phyloP scores from a whole-genome alignment of 2,329 filamentous ascomycete species.

The Cordyceps pruinosa region DNA sequence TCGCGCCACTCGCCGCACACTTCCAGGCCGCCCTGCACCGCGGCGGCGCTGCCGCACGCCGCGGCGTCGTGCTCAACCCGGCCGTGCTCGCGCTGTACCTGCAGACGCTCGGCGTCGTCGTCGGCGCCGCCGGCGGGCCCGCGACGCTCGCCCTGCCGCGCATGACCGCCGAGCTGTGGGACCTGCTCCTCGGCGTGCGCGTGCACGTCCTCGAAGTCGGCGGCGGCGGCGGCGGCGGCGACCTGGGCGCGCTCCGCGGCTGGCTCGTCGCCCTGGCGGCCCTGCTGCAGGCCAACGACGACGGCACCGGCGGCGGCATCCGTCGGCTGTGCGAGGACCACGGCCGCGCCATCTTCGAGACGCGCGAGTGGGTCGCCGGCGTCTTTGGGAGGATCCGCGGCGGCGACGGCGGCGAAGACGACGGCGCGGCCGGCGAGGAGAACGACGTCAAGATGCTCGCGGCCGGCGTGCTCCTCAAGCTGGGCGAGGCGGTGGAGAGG shows the following conservation, averaged over 20 bases:
- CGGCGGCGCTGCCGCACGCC: conserved; percentile 29
- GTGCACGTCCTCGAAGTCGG: conserved; percentile 51
- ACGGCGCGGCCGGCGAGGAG: conserved; percentile 58
- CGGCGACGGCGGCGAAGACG: too few relatives aligned
- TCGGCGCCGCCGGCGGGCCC: conserved; percentile 71
- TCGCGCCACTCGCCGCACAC: conserved; percentile 76
- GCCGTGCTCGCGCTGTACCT: conserved; percentile 72
- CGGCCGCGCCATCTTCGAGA: conserved; percentile 73
- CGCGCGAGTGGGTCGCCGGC: conserved; percentile 73
- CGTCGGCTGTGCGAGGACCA: conserved; percentile 65
- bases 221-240: too few relatives aligned
- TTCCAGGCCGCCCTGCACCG: conserved; percentile 60
- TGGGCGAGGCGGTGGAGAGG: conserved; percentile 74
- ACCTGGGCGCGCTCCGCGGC: conserved; percentile 60
- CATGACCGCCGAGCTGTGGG: conserved; percentile 79
- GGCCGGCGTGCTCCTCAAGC: conserved; percentile 68
- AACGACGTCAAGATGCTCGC: conserved; percentile 72
- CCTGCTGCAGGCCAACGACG: conserved; percentile 72
- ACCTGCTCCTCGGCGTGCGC: conserved; percentile 66
- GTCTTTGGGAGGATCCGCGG: conserved; percentile 61
- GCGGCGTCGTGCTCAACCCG: conserved; percentile 58
- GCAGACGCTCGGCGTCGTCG: conserved; percentile 75
- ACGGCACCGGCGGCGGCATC: conserved; percentile 51
- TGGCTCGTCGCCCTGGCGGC: conserved; percentile 74
- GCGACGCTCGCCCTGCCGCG: conserved; percentile 68